Evolutionary conservation across 805 yeast species (phyloP).

Genomic region (Tetrapisispora iriomotensis): DNA sequence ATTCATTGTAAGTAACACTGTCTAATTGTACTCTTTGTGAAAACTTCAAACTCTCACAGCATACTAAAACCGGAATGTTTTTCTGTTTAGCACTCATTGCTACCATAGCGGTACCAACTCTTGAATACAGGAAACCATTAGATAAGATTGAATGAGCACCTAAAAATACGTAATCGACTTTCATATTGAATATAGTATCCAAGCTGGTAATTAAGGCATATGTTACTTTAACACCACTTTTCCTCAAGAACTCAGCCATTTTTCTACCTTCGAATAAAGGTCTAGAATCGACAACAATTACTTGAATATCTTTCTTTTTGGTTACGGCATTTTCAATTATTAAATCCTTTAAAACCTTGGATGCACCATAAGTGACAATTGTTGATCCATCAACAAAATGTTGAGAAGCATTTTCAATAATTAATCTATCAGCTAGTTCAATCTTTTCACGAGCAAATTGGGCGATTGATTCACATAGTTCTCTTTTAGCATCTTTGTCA

Average conservation of each 20-base stretch:
- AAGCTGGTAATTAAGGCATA: slow-evolving; percentile 75
- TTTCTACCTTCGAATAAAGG: slow-evolving; percentile 90
- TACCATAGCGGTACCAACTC: slow-evolving; percentile 90
- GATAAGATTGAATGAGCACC: slow-evolving; percentile 98
- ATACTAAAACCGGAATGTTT: slow-evolving; percentile 87
- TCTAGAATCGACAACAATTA: slow-evolving; percentile 83
- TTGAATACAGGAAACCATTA: slow-evolving; percentile 83
- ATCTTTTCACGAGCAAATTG: slow-evolving; percentile 77
- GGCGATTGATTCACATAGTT: slow-evolving; percentile 59
- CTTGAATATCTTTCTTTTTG: slow-evolving; percentile 59
- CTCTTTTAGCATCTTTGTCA: slow-evolving; percentile 49
- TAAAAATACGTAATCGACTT: slow-evolving; percentile 76
- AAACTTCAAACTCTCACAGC: slow-evolving; percentile 91
- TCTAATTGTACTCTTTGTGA: slow-evolving; percentile 93
- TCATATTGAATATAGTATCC: slow-evolving; percentile 66
- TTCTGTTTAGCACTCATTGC: slow-evolving; percentile 85
- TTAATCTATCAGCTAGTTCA: slow-evolving; percentile 71
- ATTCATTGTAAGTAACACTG: slow-evolving; percentile 87
- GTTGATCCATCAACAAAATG: slow-evolving; percentile 72
- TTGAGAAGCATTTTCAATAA: slow-evolving; percentile 66
- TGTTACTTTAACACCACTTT: slow-evolving; percentile 54
- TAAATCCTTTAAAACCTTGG: slow-evolving; percentile 69
- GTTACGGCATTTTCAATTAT: slow-evolving; percentile 57
- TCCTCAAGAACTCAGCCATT: slow-evolving; percentile 54
- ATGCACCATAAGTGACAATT: slow-evolving; percentile 79